These are phyloP conservation scores for Ogataea hybrid DNA, from an alignment of 1,139 yeast genomes.

Conservation along the genomic window DNA sequence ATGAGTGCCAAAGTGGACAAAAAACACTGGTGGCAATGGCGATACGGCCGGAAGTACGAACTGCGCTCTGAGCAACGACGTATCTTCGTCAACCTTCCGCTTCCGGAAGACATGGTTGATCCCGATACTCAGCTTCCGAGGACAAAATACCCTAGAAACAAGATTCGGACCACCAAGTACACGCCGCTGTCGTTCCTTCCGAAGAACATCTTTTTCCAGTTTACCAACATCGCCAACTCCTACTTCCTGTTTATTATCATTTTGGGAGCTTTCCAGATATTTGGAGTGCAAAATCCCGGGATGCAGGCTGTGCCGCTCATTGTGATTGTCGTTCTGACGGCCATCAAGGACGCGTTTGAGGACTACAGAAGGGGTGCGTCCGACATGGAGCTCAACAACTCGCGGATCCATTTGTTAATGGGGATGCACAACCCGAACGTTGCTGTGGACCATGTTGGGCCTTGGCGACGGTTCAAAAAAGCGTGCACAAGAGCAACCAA, in stretches of 20 bases:
- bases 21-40: slow-evolving; percentile 2
- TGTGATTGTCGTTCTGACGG: slow-evolving; percentile 54
- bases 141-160: slow-evolving; percentile 46
- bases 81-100: slow-evolving; percentile 28
- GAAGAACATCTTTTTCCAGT: slow-evolving; percentile 49
- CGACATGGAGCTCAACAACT: slow-evolving; percentile 55
- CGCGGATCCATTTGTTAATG: slow-evolving; percentile 43
- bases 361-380: slow-evolving; percentile 53
- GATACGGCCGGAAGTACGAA: background rate
- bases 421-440: slow-evolving; percentile 44
- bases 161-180: slow-evolving; percentile 59
- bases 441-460: slow-evolving; percentile 43
- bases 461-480: slow-evolving; percentile 55
- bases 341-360: slow-evolving; percentile 56
- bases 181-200: slow-evolving; percentile 57
- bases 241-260: slow-evolving; percentile 52
- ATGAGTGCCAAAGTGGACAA: background rate
- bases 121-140: slow-evolving; percentile 26
- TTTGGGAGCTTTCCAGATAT: slow-evolving; percentile 50
- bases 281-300: slow-evolving; percentile 57
- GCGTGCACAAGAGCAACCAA: slow-evolving; percentile 32
- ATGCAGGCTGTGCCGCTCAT: slow-evolving; percentile 58
- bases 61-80: slow-evolving; percentile 18
- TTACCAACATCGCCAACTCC: slow-evolving; percentile 54
- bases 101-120: slow-evolving; percentile 30